Conservation (phyloP, 768 basidiomycete genomes). For the Tulasnella sp. region DNA sequence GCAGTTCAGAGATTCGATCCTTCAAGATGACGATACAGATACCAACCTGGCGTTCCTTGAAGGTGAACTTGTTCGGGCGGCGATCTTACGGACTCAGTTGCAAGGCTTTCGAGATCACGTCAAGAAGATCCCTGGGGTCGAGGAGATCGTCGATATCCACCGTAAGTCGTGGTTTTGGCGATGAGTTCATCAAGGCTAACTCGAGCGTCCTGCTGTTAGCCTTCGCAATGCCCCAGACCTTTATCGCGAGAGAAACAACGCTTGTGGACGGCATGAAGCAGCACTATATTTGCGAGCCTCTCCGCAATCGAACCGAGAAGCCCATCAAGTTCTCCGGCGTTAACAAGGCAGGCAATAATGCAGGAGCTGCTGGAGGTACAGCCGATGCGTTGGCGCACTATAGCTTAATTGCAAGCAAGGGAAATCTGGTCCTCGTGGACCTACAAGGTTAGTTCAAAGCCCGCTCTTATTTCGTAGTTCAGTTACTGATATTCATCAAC, state of each 20-base stretch:
- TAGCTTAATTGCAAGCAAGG: constrained; percentile 2
- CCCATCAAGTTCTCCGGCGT: constrained; percentile 1
- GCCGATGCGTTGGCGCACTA: constrained; percentile 1
- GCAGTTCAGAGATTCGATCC: not conserved
- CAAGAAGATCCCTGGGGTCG: not conserved
- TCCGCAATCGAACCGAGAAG: not conserved
- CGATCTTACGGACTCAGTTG: not conserved
- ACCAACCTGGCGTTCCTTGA: not conserved
- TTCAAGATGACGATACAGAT: not conserved
- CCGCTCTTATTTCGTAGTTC: not conserved
- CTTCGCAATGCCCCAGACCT: not conserved
- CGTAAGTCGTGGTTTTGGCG: no score
- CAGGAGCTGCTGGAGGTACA: not conserved
- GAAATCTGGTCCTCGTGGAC: not conserved
- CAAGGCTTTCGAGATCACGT: not conserved
- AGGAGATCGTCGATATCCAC: no score
- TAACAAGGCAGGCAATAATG: not conserved
- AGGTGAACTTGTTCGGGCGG: constrained; percentile 1
- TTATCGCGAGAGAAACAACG: not conserved
- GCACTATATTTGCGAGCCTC: constrained; percentile 3
- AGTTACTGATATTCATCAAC: not conserved
- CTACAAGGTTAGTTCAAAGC: not conserved
- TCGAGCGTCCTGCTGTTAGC: not conserved
- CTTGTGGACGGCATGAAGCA: not conserved
- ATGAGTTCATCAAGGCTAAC: not conserved